Evolutionary conservation across 1,284 basidiomycete species (phyloP), one percentile per base, ranked within the genome.

Genomic region (Tilletia walkeri): DNA sequence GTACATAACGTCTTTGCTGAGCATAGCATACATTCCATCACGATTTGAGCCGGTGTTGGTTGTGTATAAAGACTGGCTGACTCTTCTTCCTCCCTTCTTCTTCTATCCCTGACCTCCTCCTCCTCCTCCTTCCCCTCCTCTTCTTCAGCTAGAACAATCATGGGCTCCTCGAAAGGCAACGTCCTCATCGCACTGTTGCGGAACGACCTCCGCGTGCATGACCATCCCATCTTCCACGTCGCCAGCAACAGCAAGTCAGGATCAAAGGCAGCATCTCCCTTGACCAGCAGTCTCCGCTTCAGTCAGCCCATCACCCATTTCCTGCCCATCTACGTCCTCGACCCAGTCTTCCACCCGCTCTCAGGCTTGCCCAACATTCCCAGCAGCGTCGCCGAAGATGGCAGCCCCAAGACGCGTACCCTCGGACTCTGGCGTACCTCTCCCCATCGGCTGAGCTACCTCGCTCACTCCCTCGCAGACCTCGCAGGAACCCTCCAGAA

Each of bases 201-300:
- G 47, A 75, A 76, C 69, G 79, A 80, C 59, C 72, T 80, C 30
- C 76, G 79, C 30, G 67, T 81, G 10, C 74, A 77, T 69, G 79
- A 81, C 69, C 76, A 79, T 47, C 75, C 77, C 39, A 75, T 81
- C 72, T 75, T 81, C 45, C 74, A 75, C 68, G 70, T 75, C 45
- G 54, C 54, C 54, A 56, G 34, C 50, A 10, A 7, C 50, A 53
- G 18, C 54, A 30, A n/a, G n/a, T n/a, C n/a, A n/a, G 50, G 50
- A 1, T n/a, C 73, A 24, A 76, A 77, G 56, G 36, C 30, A 38
- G 36, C 59, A 5, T 61, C 77, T 2, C 36, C 47, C 34, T 4
- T 70, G 14, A 49, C 70, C 50, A 59, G 34, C 20, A 67, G 48
- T 49, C 67, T 63, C 67, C 54, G 56, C 34, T 78, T 80, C 70